Conservation (phyloP, 768 basidiomycete genomes). For the Artomyces pyxidatus region DNA sequence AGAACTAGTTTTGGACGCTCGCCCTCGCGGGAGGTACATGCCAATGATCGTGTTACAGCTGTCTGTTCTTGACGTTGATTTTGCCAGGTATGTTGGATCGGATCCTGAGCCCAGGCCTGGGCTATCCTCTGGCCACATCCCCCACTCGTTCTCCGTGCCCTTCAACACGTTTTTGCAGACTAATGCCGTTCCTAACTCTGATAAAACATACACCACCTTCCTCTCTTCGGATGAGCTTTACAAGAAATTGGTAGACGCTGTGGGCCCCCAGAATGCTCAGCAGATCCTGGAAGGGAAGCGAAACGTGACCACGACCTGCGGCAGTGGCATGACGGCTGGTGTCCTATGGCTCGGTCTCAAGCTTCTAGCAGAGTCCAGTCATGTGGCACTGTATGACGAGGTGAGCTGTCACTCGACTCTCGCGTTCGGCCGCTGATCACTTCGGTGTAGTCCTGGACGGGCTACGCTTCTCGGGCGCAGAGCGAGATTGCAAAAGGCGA, state of each 20-base stretch:
- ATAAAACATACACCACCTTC: conserved; percentile 33
- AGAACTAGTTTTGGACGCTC: conserved; percentile 82
- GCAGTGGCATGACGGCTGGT: conserved; percentile 97
- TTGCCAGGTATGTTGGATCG: conserved; percentile 61
- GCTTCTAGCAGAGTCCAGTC: conserved; percentile 45
- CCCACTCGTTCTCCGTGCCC: conserved; percentile 75
- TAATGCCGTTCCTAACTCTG: conserved; percentile 27
- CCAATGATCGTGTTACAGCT: conserved; percentile 1
- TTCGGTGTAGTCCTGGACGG: conserved; percentile 83
- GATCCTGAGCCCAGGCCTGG: conserved; percentile 87
- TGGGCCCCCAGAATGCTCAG: conserved; percentile 52
- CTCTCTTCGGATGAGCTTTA: conserved; percentile 50
- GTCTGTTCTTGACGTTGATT: conserved; percentile 3
- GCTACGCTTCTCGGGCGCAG: conserved; percentile 71
- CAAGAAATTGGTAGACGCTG: conserved; percentile 47
- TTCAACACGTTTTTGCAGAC: conserved; percentile 65
- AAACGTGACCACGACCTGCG: conserved; percentile 71
- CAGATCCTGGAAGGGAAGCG: conserved; percentile 52
- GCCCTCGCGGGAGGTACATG: conserved; percentile 68
- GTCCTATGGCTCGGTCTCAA: conserved; percentile 91
- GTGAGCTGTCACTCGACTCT: conserved; percentile 34
- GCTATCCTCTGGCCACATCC: conserved; percentile 88
- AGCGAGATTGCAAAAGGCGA: conserved; percentile 67
- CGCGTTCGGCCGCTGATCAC: conserved; percentile 6
- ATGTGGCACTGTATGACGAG: conserved; percentile 86